phyloP scores from a whole-genome alignment of 305 asterid species.

The Solanum aculeatissimum region DNA sequence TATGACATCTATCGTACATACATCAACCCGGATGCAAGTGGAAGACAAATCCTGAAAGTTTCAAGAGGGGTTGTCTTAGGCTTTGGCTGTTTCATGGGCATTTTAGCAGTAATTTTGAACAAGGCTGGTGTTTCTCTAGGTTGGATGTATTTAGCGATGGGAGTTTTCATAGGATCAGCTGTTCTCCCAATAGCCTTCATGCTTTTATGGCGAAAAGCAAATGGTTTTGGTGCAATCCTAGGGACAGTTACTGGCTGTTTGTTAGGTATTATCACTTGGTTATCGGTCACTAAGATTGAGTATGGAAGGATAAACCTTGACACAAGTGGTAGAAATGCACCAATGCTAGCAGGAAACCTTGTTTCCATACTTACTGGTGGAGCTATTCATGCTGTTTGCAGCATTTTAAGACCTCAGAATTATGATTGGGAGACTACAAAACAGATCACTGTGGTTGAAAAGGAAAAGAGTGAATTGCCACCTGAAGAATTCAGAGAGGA shows the following conservation, averaged over 20 bases:
- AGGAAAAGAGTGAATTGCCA: constrained; percentile 47
- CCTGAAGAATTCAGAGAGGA: constrained; percentile 61
- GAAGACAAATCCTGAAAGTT: constrained; percentile 54
- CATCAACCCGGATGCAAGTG: constrained; percentile 72
- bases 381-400: constrained; percentile 54
- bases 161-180: constrained; percentile 81
- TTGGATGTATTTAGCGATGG: constrained; percentile 93
- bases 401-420: constrained; percentile 62
- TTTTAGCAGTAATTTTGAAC: constrained; percentile 71
- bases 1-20: constrained; percentile 82
- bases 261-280: constrained; percentile 75
- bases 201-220: constrained; percentile 86
- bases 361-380: constrained; percentile 80
- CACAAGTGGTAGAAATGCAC: constrained; percentile 88
- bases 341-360: constrained; percentile 89
- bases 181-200: constrained; percentile 87
- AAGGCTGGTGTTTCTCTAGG: constrained; percentile 82
- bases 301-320: constrained; percentile 77
- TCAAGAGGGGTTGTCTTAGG: constrained; percentile 52
- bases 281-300: constrained; percentile 55
- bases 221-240: constrained; percentile 63
- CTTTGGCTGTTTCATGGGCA: constrained; percentile 83
- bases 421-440: constrained; percentile 80
- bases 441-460: constrained; percentile 70
- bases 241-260: constrained; percentile 58